Base-by-base conservation (phyloP, 805 yeast species). In the Lipomyces orientalis region DNA sequence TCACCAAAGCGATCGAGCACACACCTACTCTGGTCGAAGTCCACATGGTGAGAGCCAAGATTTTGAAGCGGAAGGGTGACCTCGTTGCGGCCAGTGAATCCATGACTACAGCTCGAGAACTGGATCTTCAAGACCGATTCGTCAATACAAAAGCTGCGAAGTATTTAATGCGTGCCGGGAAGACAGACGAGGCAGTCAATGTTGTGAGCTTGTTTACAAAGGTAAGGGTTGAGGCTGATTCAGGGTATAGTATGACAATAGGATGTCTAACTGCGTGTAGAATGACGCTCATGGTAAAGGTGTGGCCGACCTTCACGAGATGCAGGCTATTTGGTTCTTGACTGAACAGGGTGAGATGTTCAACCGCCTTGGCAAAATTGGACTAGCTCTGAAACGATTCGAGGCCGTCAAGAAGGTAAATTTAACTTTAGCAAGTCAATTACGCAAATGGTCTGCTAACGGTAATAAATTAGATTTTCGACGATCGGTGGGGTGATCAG, bases 241-340 rank as follows among this genome's bases (percentile, higher is more conserved):
- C 8, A n/a, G 22, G 16, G 4, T 14, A 16, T 43, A 43, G 49
- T 43, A 6, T n/a, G 49, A 43, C 19, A 25, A 6, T 16, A 43
- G 49, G 22, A 16, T 19, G 25, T 6, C 49, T 43, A 16, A 43
- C 49, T 16, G 9, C 34, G 33, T 14, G 34, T 25, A 52, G 75
- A 92, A 90, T 73, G 97, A 91, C 57, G 87, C 85, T n/a, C 82
- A 87, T 1, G 85, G 86, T n/a, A 90, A 90, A 73, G 98, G 97
- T 6, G 86, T 94, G 57, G 88, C 87, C 72, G 98, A 95, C 76
- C 82, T 94, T 73, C 96, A 91, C 75, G 83, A 85, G 39, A 90
- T 95, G 89, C 98, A 95, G 80, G 93, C 90, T n/a, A 85, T 88
- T 61, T 93, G 98, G 97, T 91, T 92, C 69, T 79, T 95, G 70